These are phyloP conservation scores for Sporobolomyces roseus DNA, from an alignment of 768 basidiomycete species.

Conservation along the genomic window DNA sequence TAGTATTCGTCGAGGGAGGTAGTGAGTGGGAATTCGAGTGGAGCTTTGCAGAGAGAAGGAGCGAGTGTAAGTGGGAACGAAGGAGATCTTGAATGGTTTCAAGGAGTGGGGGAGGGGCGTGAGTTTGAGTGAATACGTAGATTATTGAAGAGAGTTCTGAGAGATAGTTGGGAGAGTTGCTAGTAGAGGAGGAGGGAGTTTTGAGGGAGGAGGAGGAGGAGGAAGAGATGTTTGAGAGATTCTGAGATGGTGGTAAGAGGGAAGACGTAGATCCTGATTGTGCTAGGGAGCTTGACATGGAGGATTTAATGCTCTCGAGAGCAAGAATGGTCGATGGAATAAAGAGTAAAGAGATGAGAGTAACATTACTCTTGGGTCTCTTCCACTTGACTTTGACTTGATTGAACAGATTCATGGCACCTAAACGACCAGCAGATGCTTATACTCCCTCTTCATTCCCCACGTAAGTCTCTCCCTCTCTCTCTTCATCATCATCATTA, in stretches of 20 bases:
- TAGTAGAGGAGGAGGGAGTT: background rate
- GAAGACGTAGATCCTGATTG: background rate
- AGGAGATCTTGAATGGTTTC: slow-evolving; percentile 88
- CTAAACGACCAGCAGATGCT: slow-evolving; percentile 19
- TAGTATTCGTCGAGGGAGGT: background rate
- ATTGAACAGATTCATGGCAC: background rate
- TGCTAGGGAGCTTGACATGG: background rate
- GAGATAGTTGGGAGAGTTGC: slow-evolving; percentile 1
- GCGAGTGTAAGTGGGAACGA: slow-evolving; percentile 65
- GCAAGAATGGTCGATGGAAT: too few species aligned
- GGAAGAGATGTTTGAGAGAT: background rate
- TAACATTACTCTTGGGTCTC: too few species aligned
- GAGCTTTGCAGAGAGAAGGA: background rate
- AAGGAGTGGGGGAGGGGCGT: slow-evolving; percentile 57
- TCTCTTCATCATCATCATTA: background rate
- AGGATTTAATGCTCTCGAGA: background rate
- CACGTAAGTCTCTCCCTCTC: slow-evolving; percentile 5
- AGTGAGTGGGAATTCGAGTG: too few species aligned
- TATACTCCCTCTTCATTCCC: slow-evolving; percentile 7
- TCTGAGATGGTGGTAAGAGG: background rate
- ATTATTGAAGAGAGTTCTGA: slow-evolving; percentile 9
- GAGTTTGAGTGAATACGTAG: slow-evolving; percentile 95
- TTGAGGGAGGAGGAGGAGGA: background rate
- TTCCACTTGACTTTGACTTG: background rate
- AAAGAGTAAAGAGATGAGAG: too few species aligned